Percentiles rank a stretch among this genome's conserved stretches.
phyloP scores from a whole-genome alignment of 164 flowering plant genomes.

The Akebia trifoliata region DNA sequence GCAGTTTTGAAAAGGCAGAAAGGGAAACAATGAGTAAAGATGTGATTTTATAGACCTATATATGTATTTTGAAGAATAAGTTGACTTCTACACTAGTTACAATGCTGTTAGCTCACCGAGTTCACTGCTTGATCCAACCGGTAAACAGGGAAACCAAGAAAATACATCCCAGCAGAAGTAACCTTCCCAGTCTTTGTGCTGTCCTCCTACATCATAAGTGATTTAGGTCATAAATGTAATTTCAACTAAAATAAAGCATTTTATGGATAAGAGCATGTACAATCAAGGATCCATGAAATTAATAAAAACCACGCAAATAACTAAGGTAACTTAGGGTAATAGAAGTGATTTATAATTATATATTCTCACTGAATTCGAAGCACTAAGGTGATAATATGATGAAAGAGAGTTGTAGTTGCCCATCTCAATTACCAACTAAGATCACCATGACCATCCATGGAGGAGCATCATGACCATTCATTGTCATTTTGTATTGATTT shows the following conservation, averaged over 20 bases:
- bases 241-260: not conserved
- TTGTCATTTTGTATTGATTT: no score
- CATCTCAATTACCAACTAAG: no score
- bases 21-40: not conserved
- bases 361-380: no score
- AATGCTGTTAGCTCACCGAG: constrained; percentile 41
- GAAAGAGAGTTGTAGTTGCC: no score
- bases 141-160: constrained; percentile 91
- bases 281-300: not conserved
- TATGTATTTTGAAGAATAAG: constrained; percentile 1
- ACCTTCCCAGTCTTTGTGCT: constrained; percentile 79
- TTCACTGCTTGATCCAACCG: constrained; percentile 66
- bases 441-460: no score
- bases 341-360: no score
- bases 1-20: constrained; percentile 7
- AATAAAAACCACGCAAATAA: no score
- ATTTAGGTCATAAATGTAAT: not conserved
- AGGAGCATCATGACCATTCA: no score
- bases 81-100: not conserved
- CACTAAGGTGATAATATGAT: no score
- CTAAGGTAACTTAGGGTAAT: no score
- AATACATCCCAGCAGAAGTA: constrained; percentile 96
- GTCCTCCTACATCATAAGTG: constrained; percentile 61
- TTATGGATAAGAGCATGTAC: not conserved
- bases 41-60: not conserved